Evolutionary conservation across 495 filamentous ascomycete species (phyloP).

Genomic region (Penicillium salamii): DNA sequence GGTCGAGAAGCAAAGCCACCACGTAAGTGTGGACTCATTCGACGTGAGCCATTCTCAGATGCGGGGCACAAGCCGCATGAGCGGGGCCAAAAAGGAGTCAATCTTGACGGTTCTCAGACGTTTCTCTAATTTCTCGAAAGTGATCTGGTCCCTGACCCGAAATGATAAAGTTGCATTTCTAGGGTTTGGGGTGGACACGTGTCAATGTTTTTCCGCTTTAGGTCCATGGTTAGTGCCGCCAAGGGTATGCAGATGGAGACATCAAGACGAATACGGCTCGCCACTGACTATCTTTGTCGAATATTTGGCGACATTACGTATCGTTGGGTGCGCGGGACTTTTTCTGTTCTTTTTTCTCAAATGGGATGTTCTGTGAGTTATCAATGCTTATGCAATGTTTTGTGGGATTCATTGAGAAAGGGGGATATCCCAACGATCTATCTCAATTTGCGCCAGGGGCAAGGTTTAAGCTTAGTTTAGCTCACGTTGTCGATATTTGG

Average conservation of each 20-base stretch:
- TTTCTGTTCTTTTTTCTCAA: too few species aligned
- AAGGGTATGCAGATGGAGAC: neutral
- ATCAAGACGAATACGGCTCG: constrained; percentile 1
- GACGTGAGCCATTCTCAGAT: constrained; percentile 3
- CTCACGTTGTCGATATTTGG: constrained; percentile 4
- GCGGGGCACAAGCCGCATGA: constrained; percentile 4
- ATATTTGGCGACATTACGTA: neutral
- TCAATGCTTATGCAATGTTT: too few species aligned
- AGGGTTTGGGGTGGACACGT: constrained; percentile 9
- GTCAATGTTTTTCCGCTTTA: neutral
- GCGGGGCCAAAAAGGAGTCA: neutral
- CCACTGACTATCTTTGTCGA: neutral
- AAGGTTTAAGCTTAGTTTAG: constrained; percentile 19
- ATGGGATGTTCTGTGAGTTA: too few species aligned
- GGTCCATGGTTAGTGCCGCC: neutral
- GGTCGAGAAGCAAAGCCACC: neutral
- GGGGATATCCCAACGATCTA: constrained; percentile 1
- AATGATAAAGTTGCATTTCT: constrained; percentile 5
- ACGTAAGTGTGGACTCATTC: constrained; percentile 3
- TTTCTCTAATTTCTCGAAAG: neutral
- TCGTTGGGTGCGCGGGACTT: neutral
- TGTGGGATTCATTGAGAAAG: neutral
- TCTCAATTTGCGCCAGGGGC: constrained; percentile 12
- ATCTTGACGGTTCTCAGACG: neutral
- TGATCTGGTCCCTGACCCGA: constrained; percentile 1